Percentiles rank a stretch among this genome's conserved stretches.
Conservation (phyloP, 768 basidiomycete genomes). For the Trametes meyenii region DNA sequence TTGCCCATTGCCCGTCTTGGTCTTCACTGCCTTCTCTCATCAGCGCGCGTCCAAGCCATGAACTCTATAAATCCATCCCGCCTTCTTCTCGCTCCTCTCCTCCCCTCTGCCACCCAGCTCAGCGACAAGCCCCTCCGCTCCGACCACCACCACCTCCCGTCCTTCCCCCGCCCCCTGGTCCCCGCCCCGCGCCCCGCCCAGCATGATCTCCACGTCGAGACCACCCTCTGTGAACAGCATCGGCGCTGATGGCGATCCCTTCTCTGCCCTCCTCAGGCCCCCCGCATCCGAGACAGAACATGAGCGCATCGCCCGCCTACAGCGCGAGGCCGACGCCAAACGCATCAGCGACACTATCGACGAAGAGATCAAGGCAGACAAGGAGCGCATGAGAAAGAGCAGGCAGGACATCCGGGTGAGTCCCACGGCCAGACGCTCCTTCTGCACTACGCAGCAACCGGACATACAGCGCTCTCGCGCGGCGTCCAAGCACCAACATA, state of each 20-base stretch:
- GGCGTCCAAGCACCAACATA: background rate
- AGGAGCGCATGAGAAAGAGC: constrained; percentile 61
- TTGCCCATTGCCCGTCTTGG: constrained; percentile 15
- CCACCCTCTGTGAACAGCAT: constrained; percentile 69
- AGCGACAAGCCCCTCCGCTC: constrained; percentile 18
- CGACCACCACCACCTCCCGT: constrained; percentile 9
- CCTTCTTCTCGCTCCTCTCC: constrained; percentile 18
- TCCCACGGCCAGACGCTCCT: constrained; percentile 21
- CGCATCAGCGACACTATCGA: constrained; percentile 81
- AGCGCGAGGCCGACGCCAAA: constrained; percentile 72
- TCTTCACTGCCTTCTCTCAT: constrained; percentile 24
- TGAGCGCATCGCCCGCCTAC: constrained; percentile 63
- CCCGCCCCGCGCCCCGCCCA: constrained; percentile 31
- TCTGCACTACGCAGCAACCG: constrained; percentile 21
- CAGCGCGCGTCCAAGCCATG: constrained; percentile 22
- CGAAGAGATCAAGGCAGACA: constrained; percentile 73
- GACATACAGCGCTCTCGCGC: background rate
- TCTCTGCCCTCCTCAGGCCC: constrained; percentile 67
- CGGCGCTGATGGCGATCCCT: constrained; percentile 61
- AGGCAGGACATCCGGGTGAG: constrained; percentile 77
- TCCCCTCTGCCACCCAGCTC: constrained; percentile 28
- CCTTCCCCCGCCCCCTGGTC: constrained; percentile 22
- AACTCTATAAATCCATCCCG: constrained; percentile 24
- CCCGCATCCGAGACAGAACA: constrained; percentile 64
- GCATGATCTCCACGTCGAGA: constrained; percentile 50